A percentile compares a stretch with the other conserved stretches of the same genome.
Evolutionary conservation across 2,329 filamentous ascomycete species (phyloP).

Genomic region (Verruconis gallopava): DNA sequence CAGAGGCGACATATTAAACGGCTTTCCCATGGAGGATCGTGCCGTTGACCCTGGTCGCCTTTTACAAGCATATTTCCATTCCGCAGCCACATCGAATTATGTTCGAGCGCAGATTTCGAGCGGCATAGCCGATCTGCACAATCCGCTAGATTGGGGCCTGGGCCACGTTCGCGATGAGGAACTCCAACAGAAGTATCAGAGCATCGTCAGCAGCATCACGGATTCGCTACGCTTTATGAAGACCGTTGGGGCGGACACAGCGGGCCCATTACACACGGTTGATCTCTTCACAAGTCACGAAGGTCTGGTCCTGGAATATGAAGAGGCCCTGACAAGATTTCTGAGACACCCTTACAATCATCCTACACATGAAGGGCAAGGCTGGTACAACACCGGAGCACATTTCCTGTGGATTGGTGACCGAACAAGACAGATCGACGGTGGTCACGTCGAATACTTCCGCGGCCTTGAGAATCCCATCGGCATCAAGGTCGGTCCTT

Average conservation of each 20-base stretch:
- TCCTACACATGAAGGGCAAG: slow-evolving; percentile 31
- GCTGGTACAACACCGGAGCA: slow-evolving; percentile 86
- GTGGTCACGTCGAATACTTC: slow-evolving; percentile 95
- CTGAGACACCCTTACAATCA: slow-evolving; percentile 50
- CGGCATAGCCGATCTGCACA: slow-evolving; percentile 86
- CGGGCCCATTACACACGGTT: slow-evolving; percentile 74
- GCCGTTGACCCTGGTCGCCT: slow-evolving; percentile 72
- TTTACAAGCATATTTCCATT: slow-evolving; percentile 89
- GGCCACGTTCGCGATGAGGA: slow-evolving; percentile 78
- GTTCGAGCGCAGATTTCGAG: slow-evolving; percentile 71
- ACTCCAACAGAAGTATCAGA: slow-evolving; percentile 74
- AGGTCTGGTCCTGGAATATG: slow-evolving; percentile 86
- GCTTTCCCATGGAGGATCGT: slow-evolving; percentile 62
- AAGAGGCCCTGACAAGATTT: slow-evolving; percentile 70
- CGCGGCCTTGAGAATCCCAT: slow-evolving; percentile 91
- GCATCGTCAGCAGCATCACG: slow-evolving; percentile 73
- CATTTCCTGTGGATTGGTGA: slow-evolving; percentile 99
- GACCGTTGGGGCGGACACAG: slow-evolving; percentile 76
- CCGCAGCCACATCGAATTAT: slow-evolving; percentile 88
- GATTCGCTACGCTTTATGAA: slow-evolving; percentile 90
- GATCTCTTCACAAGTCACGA: slow-evolving; percentile 95
- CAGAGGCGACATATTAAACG: slow-evolving; percentile 90
- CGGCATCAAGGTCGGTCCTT: slow-evolving; percentile 89
- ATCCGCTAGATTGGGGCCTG: slow-evolving; percentile 86
- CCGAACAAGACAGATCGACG: slow-evolving; percentile 82